phyloP scores from a whole-genome alignment of 345 rosid genomes.

The Raphanus sativus region DNA sequence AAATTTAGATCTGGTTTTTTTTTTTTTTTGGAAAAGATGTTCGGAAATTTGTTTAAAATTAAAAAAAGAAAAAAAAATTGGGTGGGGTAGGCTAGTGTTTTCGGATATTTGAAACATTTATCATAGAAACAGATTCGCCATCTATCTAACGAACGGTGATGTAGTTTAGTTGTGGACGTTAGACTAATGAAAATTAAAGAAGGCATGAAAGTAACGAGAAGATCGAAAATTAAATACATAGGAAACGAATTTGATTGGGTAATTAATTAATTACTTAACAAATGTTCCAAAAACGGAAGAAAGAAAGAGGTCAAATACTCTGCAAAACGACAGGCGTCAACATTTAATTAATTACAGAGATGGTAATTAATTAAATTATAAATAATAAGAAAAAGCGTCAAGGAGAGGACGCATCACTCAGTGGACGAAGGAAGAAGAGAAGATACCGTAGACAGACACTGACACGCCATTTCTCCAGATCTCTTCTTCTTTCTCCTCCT shows the following conservation, averaged over 20 bases:
- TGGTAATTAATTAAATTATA: background rate
- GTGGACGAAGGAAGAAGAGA: constrained; percentile 13
- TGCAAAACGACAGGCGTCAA: background rate
- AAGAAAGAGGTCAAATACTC: background rate
- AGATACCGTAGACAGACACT: background rate
- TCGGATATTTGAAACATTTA: background rate
- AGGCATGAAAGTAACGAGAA: background rate
- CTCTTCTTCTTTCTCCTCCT: background rate
- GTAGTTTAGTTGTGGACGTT: background rate
- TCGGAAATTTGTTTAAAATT: background rate
- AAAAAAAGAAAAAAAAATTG: too few species aligned
- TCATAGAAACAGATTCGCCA: background rate
- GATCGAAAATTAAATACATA: background rate
- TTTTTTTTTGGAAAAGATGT: background rate
- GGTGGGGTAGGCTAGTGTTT: background rate
- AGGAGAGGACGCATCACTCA: background rate
- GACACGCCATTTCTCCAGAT: background rate
- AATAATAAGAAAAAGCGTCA: background rate
- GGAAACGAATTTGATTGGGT: background rate
- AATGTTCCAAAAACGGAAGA: background rate
- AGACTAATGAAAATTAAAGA: background rate
- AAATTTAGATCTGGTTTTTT: too few species aligned
- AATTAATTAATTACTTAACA: too few species aligned
- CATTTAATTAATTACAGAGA: background rate
- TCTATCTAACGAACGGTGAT: background rate